Base-by-base conservation (phyloP, 75 land plant genomes). In the Picea sitchensis region DNA sequence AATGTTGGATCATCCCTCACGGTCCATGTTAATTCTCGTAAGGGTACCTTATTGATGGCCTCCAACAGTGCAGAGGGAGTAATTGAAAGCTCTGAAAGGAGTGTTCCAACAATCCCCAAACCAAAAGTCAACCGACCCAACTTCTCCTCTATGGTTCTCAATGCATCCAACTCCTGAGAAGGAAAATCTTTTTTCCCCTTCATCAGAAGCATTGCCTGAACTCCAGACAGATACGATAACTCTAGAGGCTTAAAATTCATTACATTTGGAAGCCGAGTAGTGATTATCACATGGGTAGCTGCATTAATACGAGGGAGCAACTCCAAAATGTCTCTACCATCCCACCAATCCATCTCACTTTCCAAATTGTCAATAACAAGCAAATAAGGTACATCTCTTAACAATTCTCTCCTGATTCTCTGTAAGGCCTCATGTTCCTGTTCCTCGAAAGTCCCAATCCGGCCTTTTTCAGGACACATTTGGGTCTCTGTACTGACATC, bases 321-420 rank as follows among this genome's bases (percentile, higher is more conserved):
- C 36, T 93, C 94, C 30, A 86, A 88, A 20, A 95, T 51, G 67
- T 88, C 96, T 65, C 88, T 91, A 32, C 92, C 93, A 82, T 93
- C 98, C 96, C 93, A 95, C 92, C 92, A 92, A 67, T 95, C 98
- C 59, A 61, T 83, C 83, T 95, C 98, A 20, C 81, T 86, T 75
- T 95, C 98, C 69, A 95, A 84, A 76, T 95, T 93, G 65, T 95
- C 96, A 54, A 95, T 95, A 34, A 95, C 80, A 41, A 95, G 78
- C 80, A 95, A 77, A 73, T 93, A 95, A 17, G 98, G 95, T 26
- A 91, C 79, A 77, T 95, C 93, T 51, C 93, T 74, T 51, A 89
- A 89, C 36, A 95, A 82, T 87, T 93, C 98, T 59, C 91, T 75
- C 80, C 88, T 88, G 13, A 95, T 88, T 81, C 91, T 89, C 79